Evolutionary conservation across 192 early-diverging fungal species (phyloP).

Genomic region (Gorgonomyces haynaldii): DNA sequence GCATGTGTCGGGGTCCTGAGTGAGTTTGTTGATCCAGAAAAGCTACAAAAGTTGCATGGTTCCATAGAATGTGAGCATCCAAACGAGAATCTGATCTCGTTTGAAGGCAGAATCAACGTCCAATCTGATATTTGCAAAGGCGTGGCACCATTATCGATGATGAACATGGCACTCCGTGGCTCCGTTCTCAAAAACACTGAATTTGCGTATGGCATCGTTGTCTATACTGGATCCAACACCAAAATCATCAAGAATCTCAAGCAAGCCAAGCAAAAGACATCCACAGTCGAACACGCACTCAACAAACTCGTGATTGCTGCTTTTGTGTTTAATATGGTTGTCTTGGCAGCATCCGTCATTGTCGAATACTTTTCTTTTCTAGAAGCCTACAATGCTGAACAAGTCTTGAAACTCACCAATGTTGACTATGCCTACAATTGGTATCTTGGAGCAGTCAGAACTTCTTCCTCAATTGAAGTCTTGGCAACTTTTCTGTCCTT

Average conservation of each 20-base stretch:
- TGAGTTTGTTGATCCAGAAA: slow-evolving; percentile 15
- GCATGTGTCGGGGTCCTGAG: slow-evolving; percentile 19
- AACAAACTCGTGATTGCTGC: slow-evolving; percentile 57
- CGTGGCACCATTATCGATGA: slow-evolving; percentile 25
- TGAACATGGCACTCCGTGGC: slow-evolving; percentile 75
- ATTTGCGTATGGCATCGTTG: slow-evolving; percentile 28
- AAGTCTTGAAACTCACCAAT: neutral
- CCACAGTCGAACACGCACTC: slow-evolving; percentile 62
- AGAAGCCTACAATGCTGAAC: slow-evolving; percentile 9
- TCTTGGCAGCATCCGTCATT: slow-evolving; percentile 19
- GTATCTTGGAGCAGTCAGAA: slow-evolving; percentile 24
- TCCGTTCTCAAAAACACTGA: slow-evolving; percentile 48
- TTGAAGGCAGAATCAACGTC: slow-evolving; percentile 28
- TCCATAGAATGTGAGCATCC: slow-evolving; percentile 40
- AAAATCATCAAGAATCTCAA: slow-evolving; percentile 45
- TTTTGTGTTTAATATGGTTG: slow-evolving; percentile 32
- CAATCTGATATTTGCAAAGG: neutral
- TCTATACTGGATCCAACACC: slow-evolving; percentile 45
- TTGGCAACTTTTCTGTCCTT: slow-evolving; percentile 20
- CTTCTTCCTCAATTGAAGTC: slow-evolving; percentile 5
- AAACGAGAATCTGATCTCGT: slow-evolving; percentile 35
- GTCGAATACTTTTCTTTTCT: slow-evolving; percentile 23
- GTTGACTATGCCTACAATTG: slow-evolving; percentile 22
- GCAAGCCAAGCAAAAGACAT: slow-evolving; percentile 47
- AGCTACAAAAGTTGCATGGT: slow-evolving; percentile 9